phyloP scores from a whole-genome alignment of 2,329 filamentous ascomycete species.

The Cordyceps cicadae region DNA sequence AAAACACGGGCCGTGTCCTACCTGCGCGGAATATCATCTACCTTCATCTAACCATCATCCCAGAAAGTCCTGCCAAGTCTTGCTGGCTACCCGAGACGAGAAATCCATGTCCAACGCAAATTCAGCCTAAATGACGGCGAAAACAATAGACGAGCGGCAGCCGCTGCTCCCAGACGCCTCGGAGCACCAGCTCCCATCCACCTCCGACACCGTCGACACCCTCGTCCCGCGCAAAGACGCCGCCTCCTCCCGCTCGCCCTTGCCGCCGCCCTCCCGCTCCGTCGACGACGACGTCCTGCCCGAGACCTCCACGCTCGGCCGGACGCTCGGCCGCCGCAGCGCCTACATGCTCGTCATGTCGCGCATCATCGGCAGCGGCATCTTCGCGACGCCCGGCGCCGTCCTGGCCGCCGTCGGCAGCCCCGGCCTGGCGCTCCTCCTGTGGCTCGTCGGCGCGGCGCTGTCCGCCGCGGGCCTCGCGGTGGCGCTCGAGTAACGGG shows the following conservation, averaged over 20 bases:
- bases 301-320: constrained; percentile 48
- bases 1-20: too few species aligned
- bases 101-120: too few species aligned
- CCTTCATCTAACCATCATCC: too few species aligned
- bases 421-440: constrained; percentile 49
- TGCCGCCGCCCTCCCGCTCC: constrained; percentile 14
- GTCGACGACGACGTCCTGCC: constrained; percentile 52
- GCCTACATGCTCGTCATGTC: constrained; percentile 61
- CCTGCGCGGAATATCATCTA: too few species aligned
- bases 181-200: too few species aligned
- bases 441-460: constrained; percentile 57
- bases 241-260: too few species aligned
- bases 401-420: constrained; percentile 61
- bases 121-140: background rate
- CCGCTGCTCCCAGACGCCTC: constrained; percentile 3
- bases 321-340: constrained; percentile 53
- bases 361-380: constrained; percentile 60
- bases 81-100: too few species aligned
- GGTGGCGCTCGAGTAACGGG: constrained; percentile 59
- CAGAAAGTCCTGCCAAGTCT: too few species aligned
- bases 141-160: background rate
- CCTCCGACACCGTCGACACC: background rate
- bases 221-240: constrained; percentile 3
- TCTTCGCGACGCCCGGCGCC: constrained; percentile 63
- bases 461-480: constrained; percentile 53